phyloP scores from a whole-genome alignment of 2,329 filamentous ascomycete species.

The Talaromyces sp. region DNA sequence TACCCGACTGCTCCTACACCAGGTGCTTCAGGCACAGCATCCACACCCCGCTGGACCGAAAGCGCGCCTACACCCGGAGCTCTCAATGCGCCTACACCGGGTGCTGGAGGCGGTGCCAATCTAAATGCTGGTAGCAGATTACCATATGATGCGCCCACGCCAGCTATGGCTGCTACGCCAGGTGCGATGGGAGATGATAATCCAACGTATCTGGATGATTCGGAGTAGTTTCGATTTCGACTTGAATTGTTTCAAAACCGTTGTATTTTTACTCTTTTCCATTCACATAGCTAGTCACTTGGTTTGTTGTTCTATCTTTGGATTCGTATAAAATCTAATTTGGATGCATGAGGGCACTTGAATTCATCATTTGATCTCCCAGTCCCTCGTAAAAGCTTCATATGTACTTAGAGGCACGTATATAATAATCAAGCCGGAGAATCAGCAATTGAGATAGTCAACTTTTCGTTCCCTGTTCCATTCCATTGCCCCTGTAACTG shows the following conservation, averaged over 20 bases:
- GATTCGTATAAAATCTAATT: neutral
- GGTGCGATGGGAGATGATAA: constrained; percentile 18
- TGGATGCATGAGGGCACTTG: neutral
- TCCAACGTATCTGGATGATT: constrained; percentile 18
- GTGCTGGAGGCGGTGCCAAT: constrained; percentile 27
- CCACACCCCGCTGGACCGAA: constrained; percentile 50
- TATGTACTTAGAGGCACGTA: neutral
- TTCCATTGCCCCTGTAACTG: neutral
- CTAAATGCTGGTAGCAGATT: neutral
- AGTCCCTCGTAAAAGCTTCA: neutral
- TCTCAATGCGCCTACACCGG: constrained; percentile 45
- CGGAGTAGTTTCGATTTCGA: neutral
- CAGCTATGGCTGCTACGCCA: constrained; percentile 28
- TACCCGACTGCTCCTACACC: constrained; percentile 61
- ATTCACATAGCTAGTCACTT: neutral
- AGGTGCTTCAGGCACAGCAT: constrained; percentile 60
- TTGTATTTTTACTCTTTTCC: neutral
- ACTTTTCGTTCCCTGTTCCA: neutral
- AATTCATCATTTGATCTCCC: neutral
- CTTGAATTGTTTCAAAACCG: neutral
- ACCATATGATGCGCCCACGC: constrained; percentile 47
- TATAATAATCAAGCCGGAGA: neutral
- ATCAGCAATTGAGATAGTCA: neutral
- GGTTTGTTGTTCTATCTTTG: neutral
- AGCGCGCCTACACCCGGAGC: constrained; percentile 47